These are phyloP conservation scores for Sporothrix humicola DNA, from an alignment of 2,329 filamentous ascomycete genomes.

Conservation along the genomic window DNA sequence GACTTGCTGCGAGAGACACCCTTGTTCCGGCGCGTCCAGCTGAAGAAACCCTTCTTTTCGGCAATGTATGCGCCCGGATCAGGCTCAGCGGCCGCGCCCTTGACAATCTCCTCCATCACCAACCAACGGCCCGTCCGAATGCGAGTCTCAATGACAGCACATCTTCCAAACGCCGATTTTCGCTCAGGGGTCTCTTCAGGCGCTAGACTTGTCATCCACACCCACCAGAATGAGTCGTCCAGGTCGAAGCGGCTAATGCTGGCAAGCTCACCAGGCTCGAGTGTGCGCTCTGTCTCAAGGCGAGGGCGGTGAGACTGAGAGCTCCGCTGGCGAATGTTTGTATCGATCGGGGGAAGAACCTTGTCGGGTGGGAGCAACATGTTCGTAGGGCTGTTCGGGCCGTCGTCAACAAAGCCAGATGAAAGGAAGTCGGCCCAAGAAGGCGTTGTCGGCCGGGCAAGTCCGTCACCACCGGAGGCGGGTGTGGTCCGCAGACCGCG, in stretches of 20 bases:
- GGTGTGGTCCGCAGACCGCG: constrained; percentile 65
- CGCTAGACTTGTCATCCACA: constrained; percentile 97
- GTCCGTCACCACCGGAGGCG: constrained; percentile 67
- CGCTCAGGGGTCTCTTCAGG: constrained; percentile 83
- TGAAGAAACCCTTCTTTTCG: constrained; percentile 94
- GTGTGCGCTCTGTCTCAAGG: constrained; percentile 68
- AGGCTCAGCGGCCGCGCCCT: constrained; percentile 85
- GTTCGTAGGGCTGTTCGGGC: constrained; percentile 65
- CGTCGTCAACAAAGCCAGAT: constrained; percentile 84
- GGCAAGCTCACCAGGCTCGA: constrained; percentile 92
- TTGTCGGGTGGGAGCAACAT: constrained; percentile 90
- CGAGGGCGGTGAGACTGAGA: constrained; percentile 82
- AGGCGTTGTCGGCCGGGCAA: constrained; percentile 86
- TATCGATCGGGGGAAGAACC: constrained; percentile 81
- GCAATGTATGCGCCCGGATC: constrained; percentile 87
- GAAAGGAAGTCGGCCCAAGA: constrained; percentile 99
- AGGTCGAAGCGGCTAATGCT: constrained; percentile 86
- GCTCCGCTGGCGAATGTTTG: constrained; percentile 74
- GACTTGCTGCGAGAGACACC: constrained; percentile 71
- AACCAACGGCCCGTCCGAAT: constrained; percentile 86
- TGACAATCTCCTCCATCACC: constrained; percentile 94
- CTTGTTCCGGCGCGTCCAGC: constrained; percentile 76
- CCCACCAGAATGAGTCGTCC: constrained; percentile 99
- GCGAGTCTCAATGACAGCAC: constrained; percentile 86
- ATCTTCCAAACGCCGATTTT: constrained; percentile 93